These are phyloP conservation scores for Ophiosphaerella herpotricha DNA, from an alignment of 2,329 filamentous ascomycete species.

Conservation along the genomic window DNA sequence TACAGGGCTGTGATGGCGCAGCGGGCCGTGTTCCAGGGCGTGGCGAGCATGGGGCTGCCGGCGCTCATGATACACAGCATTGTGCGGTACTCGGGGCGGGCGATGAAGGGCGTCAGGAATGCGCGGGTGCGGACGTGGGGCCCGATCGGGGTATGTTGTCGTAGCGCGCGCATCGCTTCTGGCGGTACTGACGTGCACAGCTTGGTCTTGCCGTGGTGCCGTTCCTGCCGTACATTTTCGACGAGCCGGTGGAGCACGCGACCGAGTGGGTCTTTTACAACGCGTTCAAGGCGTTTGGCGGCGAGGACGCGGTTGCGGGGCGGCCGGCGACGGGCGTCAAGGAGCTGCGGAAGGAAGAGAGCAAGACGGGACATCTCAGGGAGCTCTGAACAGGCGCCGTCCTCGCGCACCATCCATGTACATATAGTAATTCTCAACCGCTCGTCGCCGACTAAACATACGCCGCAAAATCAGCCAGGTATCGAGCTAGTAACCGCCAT, in stretches of 20 bases:
- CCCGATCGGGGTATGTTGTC: slow-evolving; percentile 78
- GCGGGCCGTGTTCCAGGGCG: slow-evolving; percentile 83
- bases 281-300: slow-evolving; percentile 75
- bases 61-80: slow-evolving; percentile 94
- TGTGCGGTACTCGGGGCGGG: slow-evolving; percentile 83
- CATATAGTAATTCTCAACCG: no score
- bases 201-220: slow-evolving; percentile 71
- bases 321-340: slow-evolving; percentile 46
- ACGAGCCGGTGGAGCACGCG: slow-evolving; percentile 88
- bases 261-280: slow-evolving; percentile 91
- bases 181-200: slow-evolving; percentile 40
- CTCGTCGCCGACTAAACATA: no score
- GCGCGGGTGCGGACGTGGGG: slow-evolving; percentile 77
- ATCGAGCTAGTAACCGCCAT: neutral
- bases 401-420: no score
- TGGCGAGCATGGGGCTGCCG: slow-evolving; percentile 92
- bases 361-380: slow-evolving; percentile 41
- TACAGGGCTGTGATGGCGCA: slow-evolving; percentile 91
- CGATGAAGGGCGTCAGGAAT: slow-evolving; percentile 84
- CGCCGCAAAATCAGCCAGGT: neutral
- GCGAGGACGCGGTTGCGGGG: slow-evolving; percentile 59
- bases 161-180: neutral
- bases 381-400: slow-evolving; percentile 37
- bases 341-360: slow-evolving; percentile 42
- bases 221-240: slow-evolving; percentile 81